Base-by-base conservation (phyloP, 352 stramenopile genomes). In the Pythium monospermum region DNA sequence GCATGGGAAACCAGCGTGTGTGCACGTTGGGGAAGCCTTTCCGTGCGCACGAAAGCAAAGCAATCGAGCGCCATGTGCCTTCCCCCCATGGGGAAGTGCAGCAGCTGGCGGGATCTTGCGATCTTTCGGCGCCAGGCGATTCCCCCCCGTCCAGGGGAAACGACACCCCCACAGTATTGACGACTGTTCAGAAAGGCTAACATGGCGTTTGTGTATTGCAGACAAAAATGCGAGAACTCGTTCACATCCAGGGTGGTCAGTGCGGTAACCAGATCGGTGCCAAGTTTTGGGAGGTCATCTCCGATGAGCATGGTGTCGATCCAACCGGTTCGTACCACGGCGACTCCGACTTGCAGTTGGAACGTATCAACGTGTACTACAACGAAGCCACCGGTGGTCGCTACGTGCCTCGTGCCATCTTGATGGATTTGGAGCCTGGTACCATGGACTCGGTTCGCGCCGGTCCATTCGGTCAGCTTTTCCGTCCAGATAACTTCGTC, bases 311-410 rank as follows among this genome's bases (percentile, higher is more conserved):
- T 68, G 96, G 94, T 43, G 92, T 98, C 57, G 79, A 96, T 67
- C 76, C 81, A 16, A 94, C 80, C 32, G 95, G 95, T 67, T 81
- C 65, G 51, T 98, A 98, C 78, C 74, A 96, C 65, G 95, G 95
- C 46, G 95, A 98, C 83, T 98, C 95, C 37, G 87, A 98, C 59
- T 64, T 98, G 35, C 97, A 99, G 77, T 80, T 99, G 41, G 85
- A 98, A 67, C 90, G 96, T 66, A 98, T 99, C 77, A 98, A 98
- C 61, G 97, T 99, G 49, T 99, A 99, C 84, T 99, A 98, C 87
- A 98, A 99, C 65, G 97, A 99, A 80, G 96, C 94, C 47, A 97
- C 93, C 42, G 90, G 85, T 46, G 96, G 95, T 51, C 91, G 96
- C 47, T 99, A 99, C 59, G 96, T 99, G 62, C 96, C 97, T 31